Base-by-base conservation (phyloP, 805 yeast genomes). In the Hermanozyma aechmeae region DNA sequence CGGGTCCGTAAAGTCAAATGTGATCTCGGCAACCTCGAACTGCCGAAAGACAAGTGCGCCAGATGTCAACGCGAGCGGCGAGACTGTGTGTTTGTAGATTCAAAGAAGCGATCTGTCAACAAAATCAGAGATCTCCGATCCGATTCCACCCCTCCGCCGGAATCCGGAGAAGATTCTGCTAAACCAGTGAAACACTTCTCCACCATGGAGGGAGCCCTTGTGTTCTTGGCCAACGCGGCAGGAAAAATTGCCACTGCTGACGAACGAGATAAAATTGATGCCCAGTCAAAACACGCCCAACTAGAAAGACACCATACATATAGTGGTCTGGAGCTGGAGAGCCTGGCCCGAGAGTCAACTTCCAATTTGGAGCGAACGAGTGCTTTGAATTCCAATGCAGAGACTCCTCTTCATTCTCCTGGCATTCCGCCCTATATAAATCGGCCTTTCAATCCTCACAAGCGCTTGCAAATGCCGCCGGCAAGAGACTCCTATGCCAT, bases 1-100 rank as follows among this genome's bases (percentile, higher is more conserved):
- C 69, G 96, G 12, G 71, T 76, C 5, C 68, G 94, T 24, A 89
- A 87, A 46, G 83, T 84, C 24, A 76, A 76, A 45, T 87, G 97
- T 58, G 94, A 85, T 48, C 56, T 87, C 40, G 95, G 95, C 2
- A 73, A 77, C 7, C 71, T 76, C 6, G 79, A 75, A 28, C 67
- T 68, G 35, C 94, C 94, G 0, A 63, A 65, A 25, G 75, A 73
- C 4, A 92, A 93, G 3, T 87, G 97, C 62, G 77, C 73, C 2
- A 58, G 96, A 28, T 87, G 97, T 46, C 66, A 69, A 35, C 65
- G 96, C 25, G 96, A 87, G 47, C 63, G 93, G 11, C 73, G 72
- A 40, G 85, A 79, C 41, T 87, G 97, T 54, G 76, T 78, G 11
- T 75, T 82, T 48, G 68, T 63, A 6, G 66, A 61, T 15, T 41